These are phyloP conservation scores for Pulveroboletus sp. DNA, from an alignment of 768 basidiomycete genomes.

Conservation along the genomic window DNA sequence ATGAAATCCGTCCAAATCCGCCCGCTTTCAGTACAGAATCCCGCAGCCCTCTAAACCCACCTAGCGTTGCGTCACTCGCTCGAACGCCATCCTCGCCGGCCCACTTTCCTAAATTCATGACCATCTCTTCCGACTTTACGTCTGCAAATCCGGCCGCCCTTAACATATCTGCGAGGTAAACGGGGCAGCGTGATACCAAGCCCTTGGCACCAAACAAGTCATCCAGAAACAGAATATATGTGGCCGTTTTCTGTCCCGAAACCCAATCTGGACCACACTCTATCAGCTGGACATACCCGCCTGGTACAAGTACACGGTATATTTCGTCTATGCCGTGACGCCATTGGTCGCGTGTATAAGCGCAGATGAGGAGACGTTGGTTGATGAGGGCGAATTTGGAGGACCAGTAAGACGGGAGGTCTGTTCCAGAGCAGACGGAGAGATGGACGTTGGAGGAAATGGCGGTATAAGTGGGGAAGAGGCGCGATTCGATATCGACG, in stretches of 20 bases:
- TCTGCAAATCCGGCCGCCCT: constrained; percentile 17
- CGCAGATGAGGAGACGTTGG: constrained; percentile 32
- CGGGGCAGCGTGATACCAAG: constrained; percentile 9
- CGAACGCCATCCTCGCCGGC: constrained; percentile 23
- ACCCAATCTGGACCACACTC: constrained; percentile 22
- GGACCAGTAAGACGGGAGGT: constrained; percentile 30
- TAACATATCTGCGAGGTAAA: constrained; percentile 19
- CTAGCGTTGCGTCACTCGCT: constrained; percentile 13
- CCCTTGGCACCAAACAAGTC: constrained; percentile 8
- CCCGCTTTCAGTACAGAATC: constrained; percentile 19
- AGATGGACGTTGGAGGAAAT: constrained; percentile 18
- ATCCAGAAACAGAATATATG: constrained; percentile 8
- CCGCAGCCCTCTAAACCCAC: constrained; percentile 23
- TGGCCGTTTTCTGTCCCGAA: constrained; percentile 11
- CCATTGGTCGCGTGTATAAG: constrained; percentile 31
- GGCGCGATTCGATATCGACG: constrained; percentile 24
- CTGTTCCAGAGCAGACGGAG: constrained; percentile 21
- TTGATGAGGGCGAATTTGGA: constrained; percentile 31
- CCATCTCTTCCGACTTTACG: constrained; percentile 15
- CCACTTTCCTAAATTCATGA: constrained; percentile 23
- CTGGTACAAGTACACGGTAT: constrained; percentile 30
- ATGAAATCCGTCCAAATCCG: constrained; percentile 11
- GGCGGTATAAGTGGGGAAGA: constrained; percentile 11
- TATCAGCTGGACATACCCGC: constrained; percentile 32
- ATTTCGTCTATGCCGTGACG: constrained; percentile 22